These are phyloP conservation scores for Cladosporium austrohemisphaericum DNA, from an alignment of 2,329 filamentous ascomycete genomes.

Conservation along the genomic window DNA sequence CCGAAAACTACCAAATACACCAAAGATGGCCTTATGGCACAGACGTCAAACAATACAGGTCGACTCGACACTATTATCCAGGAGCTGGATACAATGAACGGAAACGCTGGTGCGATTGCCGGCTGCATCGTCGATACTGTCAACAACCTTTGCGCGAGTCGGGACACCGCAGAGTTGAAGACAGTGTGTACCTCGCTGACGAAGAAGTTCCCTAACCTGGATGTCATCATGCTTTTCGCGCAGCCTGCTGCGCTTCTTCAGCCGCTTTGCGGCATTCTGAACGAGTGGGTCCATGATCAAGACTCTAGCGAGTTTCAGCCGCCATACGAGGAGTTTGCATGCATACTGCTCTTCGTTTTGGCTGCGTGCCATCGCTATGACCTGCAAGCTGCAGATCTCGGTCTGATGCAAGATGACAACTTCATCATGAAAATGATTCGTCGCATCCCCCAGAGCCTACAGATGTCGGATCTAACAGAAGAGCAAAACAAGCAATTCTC, in stretches of 20 bases:
- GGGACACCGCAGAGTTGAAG: constrained; percentile 78
- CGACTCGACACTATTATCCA: constrained; percentile 71
- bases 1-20: constrained; percentile 70
- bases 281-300: constrained; percentile 77
- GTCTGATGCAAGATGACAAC: constrained; percentile 57
- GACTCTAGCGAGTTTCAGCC: constrained; percentile 80
- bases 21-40: constrained; percentile 72
- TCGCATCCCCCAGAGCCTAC: constrained; percentile 55
- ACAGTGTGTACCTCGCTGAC: constrained; percentile 69
- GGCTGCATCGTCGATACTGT: constrained; percentile 55
- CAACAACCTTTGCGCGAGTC: constrained; percentile 63
- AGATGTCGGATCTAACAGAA: constrained; percentile 59
- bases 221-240: constrained; percentile 72
- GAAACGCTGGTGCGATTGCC: constrained; percentile 82
- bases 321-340: constrained; percentile 80
- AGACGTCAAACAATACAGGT: constrained; percentile 73
- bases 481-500: constrained; percentile 64
- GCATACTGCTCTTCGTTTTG: constrained; percentile 68
- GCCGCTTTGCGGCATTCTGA: constrained; percentile 70
- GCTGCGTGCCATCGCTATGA: constrained; percentile 74
- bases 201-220: constrained; percentile 66
- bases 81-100: constrained; percentile 84
- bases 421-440: constrained; percentile 66
- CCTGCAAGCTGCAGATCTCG: constrained; percentile 60
- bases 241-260: constrained; percentile 66